phyloP scores from a whole-genome alignment of 768 basidiomycete genomes.

The Neoboletus brunneissimus region DNA sequence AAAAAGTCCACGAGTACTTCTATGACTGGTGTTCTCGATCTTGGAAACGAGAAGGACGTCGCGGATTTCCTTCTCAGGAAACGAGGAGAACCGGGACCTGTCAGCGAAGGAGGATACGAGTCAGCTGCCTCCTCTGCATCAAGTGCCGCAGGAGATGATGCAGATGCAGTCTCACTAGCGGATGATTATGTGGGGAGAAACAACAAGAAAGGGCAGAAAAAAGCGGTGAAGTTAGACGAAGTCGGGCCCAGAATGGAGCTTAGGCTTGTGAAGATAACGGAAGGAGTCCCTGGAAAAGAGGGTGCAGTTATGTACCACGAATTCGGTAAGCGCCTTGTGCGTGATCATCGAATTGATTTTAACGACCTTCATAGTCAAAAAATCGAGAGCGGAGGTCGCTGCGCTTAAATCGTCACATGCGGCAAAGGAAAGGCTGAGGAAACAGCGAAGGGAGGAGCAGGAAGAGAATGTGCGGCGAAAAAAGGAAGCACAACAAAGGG shows the following conservation, averaged over 20 bases:
- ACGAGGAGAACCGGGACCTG: slow-evolving; percentile 55
- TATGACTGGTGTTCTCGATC: slow-evolving; percentile 56
- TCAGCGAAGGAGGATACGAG: slow-evolving; percentile 67
- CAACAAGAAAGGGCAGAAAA: slow-evolving; percentile 86
- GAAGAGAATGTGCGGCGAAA: slow-evolving; percentile 88
- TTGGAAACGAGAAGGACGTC: slow-evolving; percentile 89
- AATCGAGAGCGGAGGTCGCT: slow-evolving; percentile 72
- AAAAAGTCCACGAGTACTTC: slow-evolving; percentile 28
- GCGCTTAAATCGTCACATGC: slow-evolving; percentile 71
- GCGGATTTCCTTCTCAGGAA: slow-evolving; percentile 89
- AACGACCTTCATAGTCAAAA: slow-evolving; percentile 64
- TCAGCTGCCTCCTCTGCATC: slow-evolving; percentile 77
- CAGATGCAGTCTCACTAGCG: slow-evolving; percentile 74
- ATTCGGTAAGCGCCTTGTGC: slow-evolving; percentile 60
- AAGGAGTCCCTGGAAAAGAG: slow-evolving; percentile 91
- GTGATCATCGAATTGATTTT: not conserved
- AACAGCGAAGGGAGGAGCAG: slow-evolving; percentile 83
- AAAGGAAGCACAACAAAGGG: slow-evolving; percentile 44
- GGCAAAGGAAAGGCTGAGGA: slow-evolving; percentile 70
- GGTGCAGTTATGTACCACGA: slow-evolving; percentile 93
- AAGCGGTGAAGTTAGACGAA: slow-evolving; percentile 90
- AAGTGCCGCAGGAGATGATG: slow-evolving; percentile 84
- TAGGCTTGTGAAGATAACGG: slow-evolving; percentile 87
- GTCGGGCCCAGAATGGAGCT: slow-evolving; percentile 96
- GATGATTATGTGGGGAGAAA: slow-evolving; percentile 94